Base-by-base conservation (phyloP, 75 land plant species). In the Picea sitchensis region DNA sequence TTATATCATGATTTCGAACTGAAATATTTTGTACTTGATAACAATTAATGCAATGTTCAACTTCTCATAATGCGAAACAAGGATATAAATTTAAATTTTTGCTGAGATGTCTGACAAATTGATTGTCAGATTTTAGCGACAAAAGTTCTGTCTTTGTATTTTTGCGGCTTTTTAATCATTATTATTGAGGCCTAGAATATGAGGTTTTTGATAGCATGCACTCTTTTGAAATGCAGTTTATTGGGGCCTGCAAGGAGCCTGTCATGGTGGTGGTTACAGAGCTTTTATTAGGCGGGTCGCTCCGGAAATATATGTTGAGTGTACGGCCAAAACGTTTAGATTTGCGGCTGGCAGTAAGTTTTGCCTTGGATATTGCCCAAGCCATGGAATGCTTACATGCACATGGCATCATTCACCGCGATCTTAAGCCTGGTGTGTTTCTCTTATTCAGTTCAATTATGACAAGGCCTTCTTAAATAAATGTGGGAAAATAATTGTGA, bases 181-280 rank as follows among this genome's bases (percentile, higher is more conserved):
- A 26, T n/a, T n/a, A 18, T 64, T 31, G 58, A 75, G 23, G 23
- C 30, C 64, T 31, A 4, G 18, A 76, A 32, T 30, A 51, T 30
- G 14, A 31, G 20, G 26, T 58, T 13, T 76, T 21, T 76, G 63
- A 58, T 76, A 18, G 44, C 62, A 26, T 60, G 47, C 18, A 61
- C 74, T 41, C 12, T 67, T 82, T 54, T 74, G 18, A 20, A 36
- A 20, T 32, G 71, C 84, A 93, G 94, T 95, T 95, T 51, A 88
- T 95, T 78, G 98, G 98, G 26, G 96, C 94, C 58, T 95, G 98
- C 79, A 93, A 90, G 83, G 98, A 95, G 90, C 98, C 94, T 56
- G 84, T 92, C 75, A 93, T 95, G 98, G 98, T 93, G 56, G 87
- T 92, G 34, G 98, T 95, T 15, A 95, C 98, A 18, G 98, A 95